phyloP scores from a whole-genome alignment of 257 asterid species.

The Rehmannia glutinosa region DNA sequence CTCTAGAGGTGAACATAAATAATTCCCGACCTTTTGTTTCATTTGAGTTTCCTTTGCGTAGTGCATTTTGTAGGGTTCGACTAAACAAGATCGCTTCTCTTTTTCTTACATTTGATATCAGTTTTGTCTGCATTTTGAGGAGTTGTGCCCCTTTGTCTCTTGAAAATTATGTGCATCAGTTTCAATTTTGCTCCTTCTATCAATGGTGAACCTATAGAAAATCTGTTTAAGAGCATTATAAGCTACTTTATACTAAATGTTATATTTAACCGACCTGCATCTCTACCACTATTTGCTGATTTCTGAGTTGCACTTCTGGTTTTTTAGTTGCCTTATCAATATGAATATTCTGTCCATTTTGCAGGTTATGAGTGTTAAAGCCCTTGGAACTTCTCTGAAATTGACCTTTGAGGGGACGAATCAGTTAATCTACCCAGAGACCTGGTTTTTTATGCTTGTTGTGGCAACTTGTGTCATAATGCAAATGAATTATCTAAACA shows the following conservation, averaged over 20 bases:
- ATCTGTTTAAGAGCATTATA: not conserved
- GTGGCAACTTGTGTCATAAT: constrained; percentile 74
- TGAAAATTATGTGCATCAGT: not conserved
- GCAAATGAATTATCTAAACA: constrained; percentile 93
- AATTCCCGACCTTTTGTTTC: not conserved
- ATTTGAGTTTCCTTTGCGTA: not conserved
- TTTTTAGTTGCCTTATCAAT: constrained; percentile 6
- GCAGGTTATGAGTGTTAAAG: constrained; percentile 94
- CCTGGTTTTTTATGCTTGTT: constrained; percentile 71
- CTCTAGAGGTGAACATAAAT: not conserved
- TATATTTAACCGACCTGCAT: not conserved
- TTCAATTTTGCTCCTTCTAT: not conserved
- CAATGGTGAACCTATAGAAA: not conserved
- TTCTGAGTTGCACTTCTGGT: not conserved
- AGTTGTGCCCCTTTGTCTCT: not conserved
- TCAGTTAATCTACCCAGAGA: constrained; percentile 69
- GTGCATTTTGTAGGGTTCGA: not conserved
- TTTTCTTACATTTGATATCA: not conserved
- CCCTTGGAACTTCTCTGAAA: constrained; percentile 79
- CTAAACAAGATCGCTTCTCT: not conserved
- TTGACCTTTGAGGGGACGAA: constrained; percentile 84
- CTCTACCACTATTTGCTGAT: too few relatives aligned
- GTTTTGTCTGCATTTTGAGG: not conserved
- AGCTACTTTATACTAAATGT: not conserved
- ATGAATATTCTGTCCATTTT: constrained; percentile 13